phyloP scores from a whole-genome alignment of 345 rosid genomes.

The Euphorbia pulcherrima region DNA sequence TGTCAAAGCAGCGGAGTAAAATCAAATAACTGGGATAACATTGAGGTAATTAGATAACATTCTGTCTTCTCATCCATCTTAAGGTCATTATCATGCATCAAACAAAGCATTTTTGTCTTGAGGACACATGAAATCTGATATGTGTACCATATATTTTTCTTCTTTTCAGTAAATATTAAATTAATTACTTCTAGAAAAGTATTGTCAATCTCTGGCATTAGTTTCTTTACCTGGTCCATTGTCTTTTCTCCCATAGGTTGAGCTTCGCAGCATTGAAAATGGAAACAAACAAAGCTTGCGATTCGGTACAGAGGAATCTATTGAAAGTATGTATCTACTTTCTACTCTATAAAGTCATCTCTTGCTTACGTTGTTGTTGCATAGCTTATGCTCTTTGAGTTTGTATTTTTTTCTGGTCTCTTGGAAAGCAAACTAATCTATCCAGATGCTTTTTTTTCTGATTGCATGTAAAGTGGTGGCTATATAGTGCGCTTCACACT shows the following conservation, averaged over 20 bases:
- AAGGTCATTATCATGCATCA: background rate
- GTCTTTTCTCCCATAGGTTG: slow-evolving; percentile 41
- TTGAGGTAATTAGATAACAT: background rate
- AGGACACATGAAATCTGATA: background rate
- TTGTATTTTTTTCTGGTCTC: background rate
- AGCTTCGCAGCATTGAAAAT: slow-evolving; percentile 87
- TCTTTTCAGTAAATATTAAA: background rate
- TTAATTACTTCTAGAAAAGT: background rate
- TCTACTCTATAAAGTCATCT: background rate
- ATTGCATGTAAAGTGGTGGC: background rate
- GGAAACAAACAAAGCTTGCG: slow-evolving; percentile 80
- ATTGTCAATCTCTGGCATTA: background rate
- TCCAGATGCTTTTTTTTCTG: background rate
- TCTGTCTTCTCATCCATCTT: background rate
- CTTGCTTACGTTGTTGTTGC: background rate
- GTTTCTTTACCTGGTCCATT: background rate
- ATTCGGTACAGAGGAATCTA: slow-evolving; percentile 78
- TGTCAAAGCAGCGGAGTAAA: background rate
- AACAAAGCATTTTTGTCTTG: background rate
- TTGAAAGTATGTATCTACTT: slow-evolving; percentile 58
- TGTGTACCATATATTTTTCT: background rate
- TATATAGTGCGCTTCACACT: background rate
- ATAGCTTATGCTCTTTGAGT: background rate
- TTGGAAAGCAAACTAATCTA: background rate
- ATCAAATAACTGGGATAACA: background rate